Conservation (phyloP, 202 grass and related monocot genomes). For the Carex arenaria region DNA sequence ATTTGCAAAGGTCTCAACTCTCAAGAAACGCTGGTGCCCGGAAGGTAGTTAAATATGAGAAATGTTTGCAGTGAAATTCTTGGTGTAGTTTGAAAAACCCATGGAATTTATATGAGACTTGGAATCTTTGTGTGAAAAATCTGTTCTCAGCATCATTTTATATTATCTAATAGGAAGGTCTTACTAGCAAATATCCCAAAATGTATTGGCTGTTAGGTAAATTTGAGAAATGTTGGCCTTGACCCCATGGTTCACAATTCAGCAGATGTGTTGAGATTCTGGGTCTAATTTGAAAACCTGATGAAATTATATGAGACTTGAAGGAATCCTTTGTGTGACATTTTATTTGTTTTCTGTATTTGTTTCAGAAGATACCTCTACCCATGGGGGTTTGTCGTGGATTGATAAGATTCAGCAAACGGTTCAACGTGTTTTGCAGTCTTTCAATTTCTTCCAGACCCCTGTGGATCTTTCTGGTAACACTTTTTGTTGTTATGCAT, state of each 20-base stretch:
- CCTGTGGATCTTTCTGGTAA: conserved; percentile 93
- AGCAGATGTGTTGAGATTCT: neutral
- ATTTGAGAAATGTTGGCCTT: neutral
- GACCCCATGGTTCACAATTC: neutral
- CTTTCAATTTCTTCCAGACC: conserved; percentile 85
- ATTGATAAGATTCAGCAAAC: conserved; percentile 82
- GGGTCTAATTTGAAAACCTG: neutral
- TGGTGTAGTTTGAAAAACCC: neutral
- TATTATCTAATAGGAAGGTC: neutral
- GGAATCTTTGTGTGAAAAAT: neutral
- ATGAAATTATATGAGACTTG: neutral
- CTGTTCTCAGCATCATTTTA: neutral
- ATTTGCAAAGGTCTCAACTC: neutral
- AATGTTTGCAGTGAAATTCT: neutral
- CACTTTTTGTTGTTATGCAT: conserved; percentile 20
- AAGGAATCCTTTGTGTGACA: neutral
- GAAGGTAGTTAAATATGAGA: neutral
- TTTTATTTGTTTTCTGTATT: conserved; percentile 14
- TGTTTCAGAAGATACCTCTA: conserved; percentile 48
- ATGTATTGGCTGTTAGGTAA: neutral
- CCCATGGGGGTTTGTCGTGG: conserved; percentile 45
- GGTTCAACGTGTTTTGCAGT: conserved; percentile 74
- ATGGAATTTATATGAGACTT: neutral
- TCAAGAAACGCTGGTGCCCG: neutral
- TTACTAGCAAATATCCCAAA: neutral